These are phyloP conservation scores for Baorangia bicolor DNA, from an alignment of 768 basidiomycete genomes.

Conservation along the genomic window DNA sequence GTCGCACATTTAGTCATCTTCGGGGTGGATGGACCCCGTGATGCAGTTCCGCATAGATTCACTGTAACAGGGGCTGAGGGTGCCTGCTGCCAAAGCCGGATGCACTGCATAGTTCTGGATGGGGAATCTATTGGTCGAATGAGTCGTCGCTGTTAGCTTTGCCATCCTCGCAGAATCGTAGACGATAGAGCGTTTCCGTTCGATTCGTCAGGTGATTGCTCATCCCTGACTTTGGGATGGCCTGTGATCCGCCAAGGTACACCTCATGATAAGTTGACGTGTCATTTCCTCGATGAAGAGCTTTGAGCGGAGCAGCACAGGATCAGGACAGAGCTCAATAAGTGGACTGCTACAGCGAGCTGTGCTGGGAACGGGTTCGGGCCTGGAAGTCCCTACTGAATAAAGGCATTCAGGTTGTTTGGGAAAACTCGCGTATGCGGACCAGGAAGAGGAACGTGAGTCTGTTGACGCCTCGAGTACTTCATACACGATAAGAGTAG, in stretches of 20 bases:
- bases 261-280: background rate
- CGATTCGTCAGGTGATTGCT: background rate
- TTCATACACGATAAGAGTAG: background rate
- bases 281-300: background rate
- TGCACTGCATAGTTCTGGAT: background rate
- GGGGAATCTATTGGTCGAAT: background rate
- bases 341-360: background rate
- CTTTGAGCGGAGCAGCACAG: background rate
- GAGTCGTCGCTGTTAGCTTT: background rate
- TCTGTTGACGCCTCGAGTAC: background rate
- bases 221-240: background rate
- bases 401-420: background rate
- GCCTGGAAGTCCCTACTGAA: no score
- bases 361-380: background rate
- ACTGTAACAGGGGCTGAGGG: background rate
- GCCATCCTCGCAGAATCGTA: background rate
- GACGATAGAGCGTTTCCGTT: background rate
- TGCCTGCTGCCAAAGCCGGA: background rate
- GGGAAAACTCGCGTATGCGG: background rate
- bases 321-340: background rate
- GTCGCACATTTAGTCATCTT: background rate
- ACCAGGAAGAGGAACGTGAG: background rate
- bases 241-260: background rate
- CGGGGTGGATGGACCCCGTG: background rate
- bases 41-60: background rate